Percentiles rank a stretch among this genome's conserved stretches.
phyloP scores from a whole-genome alignment of 2,329 filamentous ascomycete species.

The Nemania abortiva region DNA sequence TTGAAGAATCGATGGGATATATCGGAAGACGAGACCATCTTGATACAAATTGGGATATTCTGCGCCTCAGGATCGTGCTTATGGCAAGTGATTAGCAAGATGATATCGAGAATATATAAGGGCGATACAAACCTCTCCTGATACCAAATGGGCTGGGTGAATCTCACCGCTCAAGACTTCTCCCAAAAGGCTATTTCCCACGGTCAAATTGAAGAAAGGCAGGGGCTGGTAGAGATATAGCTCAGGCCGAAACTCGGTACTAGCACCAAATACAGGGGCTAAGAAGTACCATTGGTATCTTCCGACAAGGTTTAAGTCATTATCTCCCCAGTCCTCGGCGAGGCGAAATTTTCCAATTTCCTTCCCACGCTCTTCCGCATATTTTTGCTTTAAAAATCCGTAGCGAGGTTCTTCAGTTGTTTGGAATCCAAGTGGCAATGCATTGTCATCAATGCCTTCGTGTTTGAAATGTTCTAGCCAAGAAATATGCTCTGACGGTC shows the following conservation, averaged over 20 bases:
- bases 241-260: constrained; percentile 14
- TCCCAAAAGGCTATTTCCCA: constrained; percentile 9
- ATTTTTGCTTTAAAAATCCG: constrained; percentile 17
- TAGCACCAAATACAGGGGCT: constrained; percentile 25
- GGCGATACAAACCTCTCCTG: constrained; percentile 12
- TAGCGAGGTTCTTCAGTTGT: not conserved
- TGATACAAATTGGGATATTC: constrained; percentile 16
- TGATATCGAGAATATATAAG: not conserved
- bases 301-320: constrained; percentile 10
- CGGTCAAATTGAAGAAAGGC: constrained; percentile 3
- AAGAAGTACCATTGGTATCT: constrained; percentile 26
- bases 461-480: constrained; percentile 2
- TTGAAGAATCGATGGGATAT: constrained; percentile 16
- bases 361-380: no score
- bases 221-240: constrained; percentile 21
- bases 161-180: constrained; percentile 12
- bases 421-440: constrained; percentile 21
- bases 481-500: constrained; percentile 18
- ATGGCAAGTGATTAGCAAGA: constrained; percentile 10
- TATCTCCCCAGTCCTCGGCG: constrained; percentile 22
- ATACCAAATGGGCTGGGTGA: constrained; percentile 26
- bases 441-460: constrained; percentile 23
- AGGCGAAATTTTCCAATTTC: no score
- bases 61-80: constrained; percentile 6
- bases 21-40: constrained; percentile 14